These are phyloP conservation scores for Saturnispora saitoi DNA, from an alignment of 805 yeast genomes.

Conservation along the genomic window DNA sequence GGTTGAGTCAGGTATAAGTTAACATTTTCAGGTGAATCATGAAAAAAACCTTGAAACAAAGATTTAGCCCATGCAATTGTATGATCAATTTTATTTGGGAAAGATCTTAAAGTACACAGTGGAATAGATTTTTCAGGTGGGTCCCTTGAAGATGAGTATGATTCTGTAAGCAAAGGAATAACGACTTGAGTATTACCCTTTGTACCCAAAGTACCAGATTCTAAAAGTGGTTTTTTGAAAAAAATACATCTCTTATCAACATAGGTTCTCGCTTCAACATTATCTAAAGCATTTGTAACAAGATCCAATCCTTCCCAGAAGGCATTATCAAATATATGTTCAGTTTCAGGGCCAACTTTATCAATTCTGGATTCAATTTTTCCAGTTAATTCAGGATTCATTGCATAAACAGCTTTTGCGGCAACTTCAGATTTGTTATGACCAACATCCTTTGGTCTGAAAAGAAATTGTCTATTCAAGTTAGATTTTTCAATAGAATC, in stretches of 20 bases:
- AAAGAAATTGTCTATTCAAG: conserved; percentile 91
- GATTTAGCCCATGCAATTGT: conserved; percentile 99
- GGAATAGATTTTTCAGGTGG: conserved; percentile 99
- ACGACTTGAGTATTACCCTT: conserved; percentile 98
- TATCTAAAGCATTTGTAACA: conserved; percentile 95
- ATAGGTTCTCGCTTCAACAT: conserved; percentile 95
- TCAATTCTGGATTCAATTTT: conserved; percentile 71
- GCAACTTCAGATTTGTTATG: conserved; percentile 85
- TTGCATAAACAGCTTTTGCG: conserved; percentile 67
- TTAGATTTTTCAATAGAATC: conserved; percentile 94
- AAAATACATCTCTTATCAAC: conserved; percentile 96
- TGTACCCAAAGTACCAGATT: conserved; percentile 96
- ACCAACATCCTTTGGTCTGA: conserved; percentile 93
- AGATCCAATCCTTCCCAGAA: conserved; percentile 83
- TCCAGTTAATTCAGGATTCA: conserved; percentile 79
- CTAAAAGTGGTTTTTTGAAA: conserved; percentile 82
- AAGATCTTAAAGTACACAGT: conserved; percentile 90
- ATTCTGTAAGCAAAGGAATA: conserved; percentile 88
- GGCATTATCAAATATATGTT: conserved; percentile 69
- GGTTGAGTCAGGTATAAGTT: conserved; percentile 87
- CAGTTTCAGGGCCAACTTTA: conserved; percentile 92
- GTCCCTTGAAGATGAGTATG: conserved; percentile 92
- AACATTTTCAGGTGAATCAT: conserved; percentile 88
- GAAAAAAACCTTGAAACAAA: conserved; percentile 83
- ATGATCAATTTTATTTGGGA: conserved; percentile 97